Evolutionary conservation across 2,329 filamentous ascomycete species (phyloP), one percentile per base, ranked within the genome.

Genomic region (Ophiostoma pallidulum): DNA sequence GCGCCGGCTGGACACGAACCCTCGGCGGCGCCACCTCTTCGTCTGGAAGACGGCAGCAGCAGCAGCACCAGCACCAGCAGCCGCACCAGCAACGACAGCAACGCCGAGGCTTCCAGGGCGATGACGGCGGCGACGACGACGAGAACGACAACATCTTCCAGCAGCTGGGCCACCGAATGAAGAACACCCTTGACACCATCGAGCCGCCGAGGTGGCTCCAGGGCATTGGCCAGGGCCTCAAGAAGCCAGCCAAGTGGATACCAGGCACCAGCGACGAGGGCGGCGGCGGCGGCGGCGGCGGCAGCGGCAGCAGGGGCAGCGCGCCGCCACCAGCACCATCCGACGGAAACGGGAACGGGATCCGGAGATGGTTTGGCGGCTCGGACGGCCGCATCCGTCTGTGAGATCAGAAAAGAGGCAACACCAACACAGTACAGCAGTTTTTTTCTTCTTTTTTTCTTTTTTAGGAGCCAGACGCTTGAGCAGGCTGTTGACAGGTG

Each of bases 141-240:
- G 82, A 86, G 28, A 81, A 89, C 13, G 86, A 88, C 47, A 87
- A 82, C 54, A 87, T 95, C 63, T 89, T 97, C 59, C 77, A 86
- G 55, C 82, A 84, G 29, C 80, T 97, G 52, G 81, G 86, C 0
- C 86, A 94, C 60, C 76, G 91, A 31, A 82, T 98, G 57, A 86
- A 82, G 65, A 98, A 98, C 60, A 97, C 92, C 0, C 79, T 97
- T 45, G 91, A 97, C 52, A 84, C 80, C 0, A 75, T 88, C 2
- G 84, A 89, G 45, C 75, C 82, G 26, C 91, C 92, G 0, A 81
- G 81, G 54, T 97, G 90, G 89, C 69, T 95, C 53, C 76, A 80
- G 56, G 83, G 86, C 22, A 71, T 87, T 24, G 76, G 79, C 2
- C 73, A 77, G 49, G 76, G 75, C 8, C 77, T 90, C 64, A 86